phyloP scores from a whole-genome alignment of 2,329 filamentous ascomycete species.

The Aspergillus aculeatinus region DNA sequence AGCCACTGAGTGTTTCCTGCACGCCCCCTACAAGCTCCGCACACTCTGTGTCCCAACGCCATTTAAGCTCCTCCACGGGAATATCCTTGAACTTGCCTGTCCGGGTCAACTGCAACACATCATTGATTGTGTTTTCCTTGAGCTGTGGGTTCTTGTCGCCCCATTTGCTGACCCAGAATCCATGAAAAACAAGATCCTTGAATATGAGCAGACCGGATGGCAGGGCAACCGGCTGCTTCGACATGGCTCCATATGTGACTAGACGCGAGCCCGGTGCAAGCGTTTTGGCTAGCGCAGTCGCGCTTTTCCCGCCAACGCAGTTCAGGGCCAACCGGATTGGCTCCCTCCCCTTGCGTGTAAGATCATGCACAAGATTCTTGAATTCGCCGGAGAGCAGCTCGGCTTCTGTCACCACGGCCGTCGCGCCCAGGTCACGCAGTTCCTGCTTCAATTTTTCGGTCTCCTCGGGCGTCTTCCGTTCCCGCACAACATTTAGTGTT shows the following conservation, averaged over 20 bases:
- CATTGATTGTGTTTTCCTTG: constrained; percentile 77
- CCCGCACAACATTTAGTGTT: constrained; percentile 84
- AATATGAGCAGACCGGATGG: constrained; percentile 89
- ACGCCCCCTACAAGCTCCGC: constrained; percentile 69
- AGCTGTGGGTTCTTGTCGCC: constrained; percentile 70
- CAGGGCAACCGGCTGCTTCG: constrained; percentile 76
- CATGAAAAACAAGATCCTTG: constrained; percentile 82
- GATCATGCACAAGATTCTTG: constrained; percentile 57
- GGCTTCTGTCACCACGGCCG: constrained; percentile 61
- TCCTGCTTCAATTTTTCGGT: constrained; percentile 65
- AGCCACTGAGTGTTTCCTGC: constrained; percentile 79
- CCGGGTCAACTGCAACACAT: constrained; percentile 74
- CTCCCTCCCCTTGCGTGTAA: constrained; percentile 71
- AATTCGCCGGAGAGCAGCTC: constrained; percentile 52
- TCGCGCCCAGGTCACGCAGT: constrained; percentile 61
- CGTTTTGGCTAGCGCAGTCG: constrained; percentile 72
- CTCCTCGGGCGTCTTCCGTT: constrained; percentile 63
- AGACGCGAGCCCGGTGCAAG: constrained; percentile 69
- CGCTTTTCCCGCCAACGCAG: constrained; percentile 87
- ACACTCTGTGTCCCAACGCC: constrained; percentile 78
- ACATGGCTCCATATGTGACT: constrained; percentile 96
- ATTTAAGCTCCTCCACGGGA: constrained; percentile 77
- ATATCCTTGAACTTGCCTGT: constrained; percentile 77
- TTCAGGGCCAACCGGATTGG: constrained; percentile 78
- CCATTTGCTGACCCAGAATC: constrained; percentile 95